Conservation (phyloP, 2,329 filamentous ascomycete genomes). For the Fusarium sterilihyphosum region DNA sequence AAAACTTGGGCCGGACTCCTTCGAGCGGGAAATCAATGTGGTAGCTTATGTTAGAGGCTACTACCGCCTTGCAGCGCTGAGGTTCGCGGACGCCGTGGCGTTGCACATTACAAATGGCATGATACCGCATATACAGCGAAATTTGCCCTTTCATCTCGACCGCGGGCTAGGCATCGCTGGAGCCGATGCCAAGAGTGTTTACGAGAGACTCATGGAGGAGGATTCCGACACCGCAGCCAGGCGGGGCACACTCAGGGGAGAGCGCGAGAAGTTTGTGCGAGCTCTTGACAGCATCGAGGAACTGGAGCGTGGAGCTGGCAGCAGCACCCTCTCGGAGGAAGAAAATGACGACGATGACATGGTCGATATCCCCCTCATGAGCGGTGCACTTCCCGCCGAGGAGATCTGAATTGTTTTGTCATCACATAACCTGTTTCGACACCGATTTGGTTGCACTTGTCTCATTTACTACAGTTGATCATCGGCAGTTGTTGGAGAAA, state of each 20-base stretch:
- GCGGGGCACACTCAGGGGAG: constrained; percentile 54
- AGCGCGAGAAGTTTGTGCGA: constrained; percentile 57
- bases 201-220: constrained; percentile 59
- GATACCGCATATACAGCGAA: constrained; percentile 55
- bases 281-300: constrained; percentile 58
- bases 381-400: constrained; percentile 35
- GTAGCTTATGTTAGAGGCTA: constrained; percentile 73
- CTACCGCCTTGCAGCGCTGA: constrained; percentile 71
- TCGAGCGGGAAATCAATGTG: constrained; percentile 61
- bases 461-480: background rate
- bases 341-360: constrained; percentile 23
- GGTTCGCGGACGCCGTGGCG: constrained; percentile 68
- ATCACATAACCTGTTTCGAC: background rate
- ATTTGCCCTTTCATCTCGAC: constrained; percentile 56
- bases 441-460: background rate
- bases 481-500: background rate
- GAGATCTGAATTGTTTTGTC: constrained; percentile 21
- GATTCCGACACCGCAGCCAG: constrained; percentile 54
- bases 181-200: constrained; percentile 45
- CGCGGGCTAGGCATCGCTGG: constrained; percentile 54
- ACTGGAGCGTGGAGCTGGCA: constrained; percentile 51
- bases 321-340: constrained; percentile 29
- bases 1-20: constrained; percentile 67
- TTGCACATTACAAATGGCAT: constrained; percentile 60
- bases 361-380: constrained; percentile 31